Evolutionary conservation across 805 yeast genomes (phyloP).

Genomic region (Candida tallmaniae): DNA sequence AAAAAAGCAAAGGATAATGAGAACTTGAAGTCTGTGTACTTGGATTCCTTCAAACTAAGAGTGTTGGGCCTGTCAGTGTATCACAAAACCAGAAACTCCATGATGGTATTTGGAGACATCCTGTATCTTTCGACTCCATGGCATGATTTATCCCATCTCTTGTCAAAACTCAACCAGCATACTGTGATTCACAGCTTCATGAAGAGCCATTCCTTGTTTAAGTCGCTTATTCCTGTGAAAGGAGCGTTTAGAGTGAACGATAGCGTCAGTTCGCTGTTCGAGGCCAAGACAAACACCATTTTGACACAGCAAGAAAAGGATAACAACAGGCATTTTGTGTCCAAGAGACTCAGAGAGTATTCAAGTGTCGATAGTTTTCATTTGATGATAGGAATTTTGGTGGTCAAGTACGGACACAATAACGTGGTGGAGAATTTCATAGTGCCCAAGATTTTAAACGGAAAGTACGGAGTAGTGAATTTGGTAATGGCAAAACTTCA

Average conservation of each 20-base stretch:
- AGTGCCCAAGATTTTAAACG: constrained; percentile 21
- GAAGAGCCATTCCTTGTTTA: constrained; percentile 24
- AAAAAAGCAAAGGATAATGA: not conserved
- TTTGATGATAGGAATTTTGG: constrained; percentile 33
- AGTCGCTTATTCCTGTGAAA: constrained; percentile 25
- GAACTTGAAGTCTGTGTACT: not conserved
- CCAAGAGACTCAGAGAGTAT: constrained; percentile 1
- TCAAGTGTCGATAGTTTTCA: constrained; percentile 26
- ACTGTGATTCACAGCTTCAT: constrained; percentile 24
- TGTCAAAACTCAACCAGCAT: constrained; percentile 16
- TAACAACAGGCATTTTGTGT: not conserved
- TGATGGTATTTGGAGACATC: constrained; percentile 22
- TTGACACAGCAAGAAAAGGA: not conserved
- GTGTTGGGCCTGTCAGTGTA: constrained; percentile 22
- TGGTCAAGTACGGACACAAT: constrained; percentile 23
- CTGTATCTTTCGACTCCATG: constrained; percentile 26
- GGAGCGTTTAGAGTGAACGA: constrained; percentile 5
- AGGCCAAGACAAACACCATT: not conserved
- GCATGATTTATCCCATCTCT: constrained; percentile 22
- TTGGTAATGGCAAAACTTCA: constrained; percentile 10
- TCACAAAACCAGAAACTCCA: constrained; percentile 10
- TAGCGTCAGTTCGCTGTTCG: not conserved
- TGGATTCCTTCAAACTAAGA: constrained; percentile 18
- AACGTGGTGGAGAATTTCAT: constrained; percentile 17
- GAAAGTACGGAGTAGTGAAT: constrained; percentile 27